These are phyloP conservation scores for Penicillium sp. DNA, from an alignment of 2,329 filamentous ascomycete genomes.

Conservation along the genomic window DNA sequence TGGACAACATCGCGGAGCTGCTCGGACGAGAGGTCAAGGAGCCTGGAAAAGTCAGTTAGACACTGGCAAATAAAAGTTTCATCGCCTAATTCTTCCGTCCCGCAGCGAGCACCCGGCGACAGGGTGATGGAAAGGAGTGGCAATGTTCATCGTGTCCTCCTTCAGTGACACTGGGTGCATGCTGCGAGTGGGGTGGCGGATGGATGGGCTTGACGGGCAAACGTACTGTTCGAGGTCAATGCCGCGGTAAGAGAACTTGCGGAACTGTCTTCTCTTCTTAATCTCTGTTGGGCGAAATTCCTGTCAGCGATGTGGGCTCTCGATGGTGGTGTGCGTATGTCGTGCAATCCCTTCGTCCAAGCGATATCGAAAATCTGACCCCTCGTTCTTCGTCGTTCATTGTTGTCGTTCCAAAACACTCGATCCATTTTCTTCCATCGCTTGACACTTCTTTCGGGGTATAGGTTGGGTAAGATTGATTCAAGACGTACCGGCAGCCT, in stretches of 20 bases:
- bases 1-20: conserved; percentile 99
- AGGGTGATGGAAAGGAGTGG: background rate
- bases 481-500: conserved; percentile 72
- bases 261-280: conserved; percentile 99
- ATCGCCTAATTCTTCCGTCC: background rate
- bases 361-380: conserved; percentile 17
- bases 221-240: conserved; percentile 99
- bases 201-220: conserved; percentile 15
- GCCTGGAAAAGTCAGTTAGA: conserved; percentile 58
- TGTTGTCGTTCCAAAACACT: conserved; percentile 5
- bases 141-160: background rate
- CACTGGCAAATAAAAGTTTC: conserved; percentile 1
- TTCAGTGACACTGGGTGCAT: conserved; percentile 8
- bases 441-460: conserved; percentile 9
- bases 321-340: conserved; percentile 15
- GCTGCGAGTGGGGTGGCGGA: conserved; percentile 9
- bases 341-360: conserved; percentile 15
- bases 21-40: conserved; percentile 97
- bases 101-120: background rate
- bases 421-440: conserved; percentile 4
- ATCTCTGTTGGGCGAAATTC: conserved; percentile 63
- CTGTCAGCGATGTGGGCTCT: conserved; percentile 32
- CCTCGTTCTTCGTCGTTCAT: background rate
- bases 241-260: conserved; percentile 99
- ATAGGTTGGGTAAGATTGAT: conserved; percentile 20